phyloP scores from a whole-genome alignment of 2,329 filamentous ascomycete genomes.

The Fusarium nygamai region DNA sequence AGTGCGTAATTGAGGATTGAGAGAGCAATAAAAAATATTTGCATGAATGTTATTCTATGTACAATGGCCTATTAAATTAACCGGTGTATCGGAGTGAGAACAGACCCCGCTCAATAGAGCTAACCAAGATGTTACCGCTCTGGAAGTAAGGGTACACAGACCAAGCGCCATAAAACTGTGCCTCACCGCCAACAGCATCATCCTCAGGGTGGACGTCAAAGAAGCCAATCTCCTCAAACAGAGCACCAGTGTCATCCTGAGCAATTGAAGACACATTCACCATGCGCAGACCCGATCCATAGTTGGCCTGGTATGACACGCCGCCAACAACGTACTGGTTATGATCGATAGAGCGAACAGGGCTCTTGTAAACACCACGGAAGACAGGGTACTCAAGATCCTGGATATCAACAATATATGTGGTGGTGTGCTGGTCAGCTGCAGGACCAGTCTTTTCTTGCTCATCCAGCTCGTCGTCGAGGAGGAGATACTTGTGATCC shows the following conservation, averaged over 20 bases:
- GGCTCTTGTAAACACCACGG: conserved; percentile 18
- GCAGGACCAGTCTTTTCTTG: conserved; percentile 51
- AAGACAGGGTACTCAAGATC: conserved; percentile 51
- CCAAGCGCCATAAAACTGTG: conserved; percentile 57
- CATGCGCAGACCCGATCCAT: conserved; percentile 1
- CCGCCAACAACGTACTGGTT: conserved; percentile 4
- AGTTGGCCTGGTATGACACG: conserved; percentile 6
- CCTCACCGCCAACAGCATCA: conserved; percentile 54
- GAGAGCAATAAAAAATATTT: background rate
- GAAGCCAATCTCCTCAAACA: conserved; percentile 6
- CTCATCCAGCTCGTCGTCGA: conserved; percentile 66
- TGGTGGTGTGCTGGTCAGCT: conserved; percentile 54
- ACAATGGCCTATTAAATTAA: background rate
- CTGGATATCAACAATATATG: conserved; percentile 60
- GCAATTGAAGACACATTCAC: background rate
- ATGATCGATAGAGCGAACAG: conserved; percentile 6
- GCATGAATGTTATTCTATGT: background rate
- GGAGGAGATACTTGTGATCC: conserved; percentile 53
- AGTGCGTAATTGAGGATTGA: too few relatives aligned
- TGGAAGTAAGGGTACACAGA: conserved; percentile 58
- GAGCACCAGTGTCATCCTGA: background rate
- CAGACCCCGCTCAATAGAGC: conserved; percentile 56
- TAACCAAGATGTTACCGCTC: conserved; percentile 57
- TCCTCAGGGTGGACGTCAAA: conserved; percentile 8
- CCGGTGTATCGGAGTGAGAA: conserved; percentile 3